Evolutionary conservation across 768 basidiomycete genomes (phyloP), one percentile per base, ranked within the genome.

Genomic region (Xerocomellus chrysenteron): DNA sequence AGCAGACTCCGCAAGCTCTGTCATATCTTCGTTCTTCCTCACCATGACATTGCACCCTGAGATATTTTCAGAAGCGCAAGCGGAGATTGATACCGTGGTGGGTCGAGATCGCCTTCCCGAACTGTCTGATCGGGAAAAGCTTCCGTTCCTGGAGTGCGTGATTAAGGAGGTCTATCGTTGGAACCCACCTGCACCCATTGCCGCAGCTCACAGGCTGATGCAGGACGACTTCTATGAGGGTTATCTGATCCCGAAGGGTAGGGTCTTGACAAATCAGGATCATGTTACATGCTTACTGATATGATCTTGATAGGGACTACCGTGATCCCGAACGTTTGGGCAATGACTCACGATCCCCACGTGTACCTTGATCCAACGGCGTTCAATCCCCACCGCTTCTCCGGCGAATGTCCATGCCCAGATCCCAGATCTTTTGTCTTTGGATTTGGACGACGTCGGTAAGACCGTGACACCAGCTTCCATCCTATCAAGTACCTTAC

Each of bases 131-230:
- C 55, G 80, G 41, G 72, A 75, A 26, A 78, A 81, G 62, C 73
- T 78, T 42, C 75, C 77, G 13, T 75, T 68, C 57, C 61, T 79
- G 10, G 73, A 75, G 28, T 60, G 60, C 12, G 32, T 70, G 5
- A 53, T 66, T 30, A 63, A 67, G 50, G 69, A 70, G 43, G 59
- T 71, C 4, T 60, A 60, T 41, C 60, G 59, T 44, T 60, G 59
- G 59, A 55, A 61, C 12, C 59, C 59, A 24, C 43, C 46, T 39
- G 8, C 59, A 2, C 58, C 59, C 14, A 39, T 60, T 30, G 53
- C 60, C 11, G n/a, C 42, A 26, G 59, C 59, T 37, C 59, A 59
- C 30, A 60, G 35, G 35, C 44, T 55, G 53, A 54, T 55, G 35
- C 44, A 60, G 28, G 60, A 47, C 13, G 59, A 60, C 30, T 6